These are phyloP conservation scores for Stachybotrys chlorohalonatus DNA, from an alignment of 2,329 filamentous ascomycete species.

Conservation along the genomic window DNA sequence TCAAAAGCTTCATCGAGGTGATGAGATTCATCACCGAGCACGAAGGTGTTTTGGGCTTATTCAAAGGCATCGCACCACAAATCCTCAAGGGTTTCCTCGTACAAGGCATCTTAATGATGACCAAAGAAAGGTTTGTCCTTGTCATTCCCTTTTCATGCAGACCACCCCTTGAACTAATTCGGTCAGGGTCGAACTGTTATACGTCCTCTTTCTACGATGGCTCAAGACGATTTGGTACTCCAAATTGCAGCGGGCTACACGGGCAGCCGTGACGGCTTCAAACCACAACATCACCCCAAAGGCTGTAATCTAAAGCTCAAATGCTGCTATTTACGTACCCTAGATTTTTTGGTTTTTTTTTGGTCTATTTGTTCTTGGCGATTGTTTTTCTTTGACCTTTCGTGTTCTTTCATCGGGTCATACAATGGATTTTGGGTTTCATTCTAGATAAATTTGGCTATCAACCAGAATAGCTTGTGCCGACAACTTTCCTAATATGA, in stretches of 20 bases:
- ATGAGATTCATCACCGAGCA: constrained; percentile 90
- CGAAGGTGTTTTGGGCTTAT: constrained; percentile 74
- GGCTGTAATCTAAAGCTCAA: constrained; percentile 10
- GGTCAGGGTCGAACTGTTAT: constrained; percentile 72
- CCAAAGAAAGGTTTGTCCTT: constrained; percentile 72
- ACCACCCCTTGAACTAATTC: constrained; percentile 7
- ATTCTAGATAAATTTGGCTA: background rate
- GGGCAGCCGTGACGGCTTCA: constrained; percentile 43
- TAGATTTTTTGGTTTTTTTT: background rate
- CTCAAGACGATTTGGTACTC: constrained; percentile 60
- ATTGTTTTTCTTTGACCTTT: background rate
- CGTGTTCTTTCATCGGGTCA: no score
- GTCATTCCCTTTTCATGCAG: background rate
- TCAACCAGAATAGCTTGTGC: no score
- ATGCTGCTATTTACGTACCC: background rate
- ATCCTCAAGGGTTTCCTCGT: constrained; percentile 88
- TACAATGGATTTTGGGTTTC: no score
- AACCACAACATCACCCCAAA: constrained; percentile 33
- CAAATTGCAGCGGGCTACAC: constrained; percentile 59
- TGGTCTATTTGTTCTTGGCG: background rate
- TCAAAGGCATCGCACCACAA: constrained; percentile 95
- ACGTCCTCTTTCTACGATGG: constrained; percentile 79
- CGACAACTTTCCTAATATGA: no score
- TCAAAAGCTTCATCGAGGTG: constrained; percentile 88
- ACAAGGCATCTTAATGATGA: constrained; percentile 97